Percentiles rank a stretch among this genome's conserved stretches.
These are phyloP conservation scores for Globisporangium orthogonon DNA, from an alignment of 352 stramenopile genomes.

Conservation along the genomic window DNA sequence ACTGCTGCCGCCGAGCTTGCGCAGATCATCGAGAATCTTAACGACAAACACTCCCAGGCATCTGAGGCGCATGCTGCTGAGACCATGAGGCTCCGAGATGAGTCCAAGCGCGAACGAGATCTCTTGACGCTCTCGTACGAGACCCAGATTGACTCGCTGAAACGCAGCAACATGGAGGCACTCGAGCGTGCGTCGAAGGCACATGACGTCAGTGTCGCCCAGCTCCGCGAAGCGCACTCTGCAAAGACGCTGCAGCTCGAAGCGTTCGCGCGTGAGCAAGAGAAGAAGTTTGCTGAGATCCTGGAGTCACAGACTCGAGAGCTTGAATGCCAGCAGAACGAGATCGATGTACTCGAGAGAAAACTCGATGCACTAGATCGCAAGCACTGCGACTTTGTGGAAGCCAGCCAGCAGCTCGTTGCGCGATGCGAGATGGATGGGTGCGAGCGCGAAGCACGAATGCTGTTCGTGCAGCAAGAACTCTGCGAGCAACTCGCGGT, in stretches of 20 bases:
- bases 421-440: constrained; percentile 37
- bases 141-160: constrained; percentile 36
- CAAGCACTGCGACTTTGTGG: constrained; percentile 12
- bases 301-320: constrained; percentile 16
- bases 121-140: constrained; percentile 32
- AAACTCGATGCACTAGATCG: constrained; percentile 10
- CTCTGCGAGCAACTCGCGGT: constrained; percentile 9
- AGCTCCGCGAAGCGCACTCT: constrained; percentile 39
- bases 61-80: constrained; percentile 15
- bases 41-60: constrained; percentile 13
- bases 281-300: constrained; percentile 20
- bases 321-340: constrained; percentile 16
- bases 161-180: constrained; percentile 24
- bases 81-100: constrained; percentile 13
- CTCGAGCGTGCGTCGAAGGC: constrained; percentile 21
- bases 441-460: constrained; percentile 22
- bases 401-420: constrained; percentile 17
- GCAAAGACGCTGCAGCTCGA: constrained; percentile 35
- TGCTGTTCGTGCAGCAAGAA: constrained; percentile 21
- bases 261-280: constrained; percentile 37
- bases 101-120: constrained; percentile 17
- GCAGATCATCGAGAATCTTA: constrained; percentile 16
- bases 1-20: constrained; percentile 18
- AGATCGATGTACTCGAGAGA: constrained; percentile 21
- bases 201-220: constrained; percentile 22